A percentile compares a stretch with the other conserved stretches of the same genome.
Evolutionary conservation across 768 basidiomycete species (phyloP).

Genomic region (Rhizopogon salebrosus): DNA sequence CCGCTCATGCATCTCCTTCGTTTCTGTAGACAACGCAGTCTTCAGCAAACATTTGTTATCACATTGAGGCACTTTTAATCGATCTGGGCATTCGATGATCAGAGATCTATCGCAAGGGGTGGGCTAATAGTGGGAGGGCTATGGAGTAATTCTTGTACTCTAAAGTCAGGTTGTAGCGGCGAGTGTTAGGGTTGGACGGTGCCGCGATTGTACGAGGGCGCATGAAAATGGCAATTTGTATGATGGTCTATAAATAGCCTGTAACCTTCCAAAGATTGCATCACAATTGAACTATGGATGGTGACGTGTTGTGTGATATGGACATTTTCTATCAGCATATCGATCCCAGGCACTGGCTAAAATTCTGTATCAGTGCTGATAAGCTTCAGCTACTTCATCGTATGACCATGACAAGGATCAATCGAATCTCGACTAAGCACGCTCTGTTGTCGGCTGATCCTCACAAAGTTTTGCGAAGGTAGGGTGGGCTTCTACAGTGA

Average conservation of each 20-base stretch:
- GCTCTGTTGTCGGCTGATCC: no score
- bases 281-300: not conserved
- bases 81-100: not conserved
- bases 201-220: not conserved
- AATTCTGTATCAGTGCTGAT: not conserved
- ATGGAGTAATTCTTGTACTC: not conserved
- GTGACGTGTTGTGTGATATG: no score
- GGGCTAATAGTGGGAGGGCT: not conserved
- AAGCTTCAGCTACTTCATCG: no score
- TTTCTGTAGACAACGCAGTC: not conserved
- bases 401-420: no score
- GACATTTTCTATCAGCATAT: not conserved
- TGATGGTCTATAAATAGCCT: not conserved
- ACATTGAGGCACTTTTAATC: not conserved
- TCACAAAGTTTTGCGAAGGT: no score
- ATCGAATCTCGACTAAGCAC: no score
- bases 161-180: not conserved
- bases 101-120: not conserved
- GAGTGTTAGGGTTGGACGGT: not conserved
- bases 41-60: not conserved
- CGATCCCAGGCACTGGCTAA: not conserved
- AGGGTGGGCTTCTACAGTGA: no score
- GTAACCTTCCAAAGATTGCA: not conserved
- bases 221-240: not conserved
- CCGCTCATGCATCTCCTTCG: not conserved